Evolutionary conservation across 1,284 basidiomycete species (phyloP).

Genomic region (Fomitopsis pinicola): DNA sequence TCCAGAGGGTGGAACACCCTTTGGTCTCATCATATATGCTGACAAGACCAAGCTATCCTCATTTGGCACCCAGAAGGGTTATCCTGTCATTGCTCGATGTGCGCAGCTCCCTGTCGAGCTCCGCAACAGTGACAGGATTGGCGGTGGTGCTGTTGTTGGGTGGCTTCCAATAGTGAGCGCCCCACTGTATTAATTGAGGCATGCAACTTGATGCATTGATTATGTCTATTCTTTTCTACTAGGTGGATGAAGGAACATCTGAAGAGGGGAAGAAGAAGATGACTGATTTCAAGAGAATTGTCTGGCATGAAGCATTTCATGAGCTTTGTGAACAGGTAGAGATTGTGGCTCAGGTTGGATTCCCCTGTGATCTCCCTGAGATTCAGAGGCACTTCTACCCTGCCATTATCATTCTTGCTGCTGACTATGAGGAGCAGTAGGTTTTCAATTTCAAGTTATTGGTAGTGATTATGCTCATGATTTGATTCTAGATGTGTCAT

Average conservation of each 20-base stretch:
- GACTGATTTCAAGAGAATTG: slow-evolving; percentile 19
- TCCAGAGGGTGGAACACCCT: slow-evolving; percentile 18
- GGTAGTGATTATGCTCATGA: background rate
- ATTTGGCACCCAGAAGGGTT: slow-evolving; percentile 38
- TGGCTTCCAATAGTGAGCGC: slow-evolving; percentile 35
- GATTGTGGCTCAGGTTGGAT: background rate
- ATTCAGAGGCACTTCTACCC: slow-evolving; percentile 7
- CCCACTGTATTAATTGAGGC: background rate
- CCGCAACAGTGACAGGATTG: slow-evolving; percentile 32
- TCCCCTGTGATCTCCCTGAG: background rate
- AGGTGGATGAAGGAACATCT: slow-evolving; percentile 13
- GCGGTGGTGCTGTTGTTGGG: slow-evolving; percentile 25
- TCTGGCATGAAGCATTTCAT: slow-evolving; percentile 26
- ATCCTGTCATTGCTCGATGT: slow-evolving; percentile 17
- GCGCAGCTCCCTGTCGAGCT: slow-evolving; percentile 35
- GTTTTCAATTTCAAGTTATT: background rate
- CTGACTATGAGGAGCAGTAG: slow-evolving; percentile 20
- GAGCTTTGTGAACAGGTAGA: background rate
- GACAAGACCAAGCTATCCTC: slow-evolving; percentile 42
- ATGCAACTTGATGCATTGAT: slow-evolving; percentile 1
- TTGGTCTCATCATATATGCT: slow-evolving; percentile 34
- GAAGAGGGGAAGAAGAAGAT: slow-evolving; percentile 10
- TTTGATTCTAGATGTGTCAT: slow-evolving; percentile 8
- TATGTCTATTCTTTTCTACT: too few relatives aligned
- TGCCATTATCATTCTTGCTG: slow-evolving; percentile 14